Percentiles rank a stretch among this genome's conserved stretches.
These are phyloP conservation scores for Kondoa subrosea DNA, from an alignment of 768 basidiomycete species.

Conservation along the genomic window DNA sequence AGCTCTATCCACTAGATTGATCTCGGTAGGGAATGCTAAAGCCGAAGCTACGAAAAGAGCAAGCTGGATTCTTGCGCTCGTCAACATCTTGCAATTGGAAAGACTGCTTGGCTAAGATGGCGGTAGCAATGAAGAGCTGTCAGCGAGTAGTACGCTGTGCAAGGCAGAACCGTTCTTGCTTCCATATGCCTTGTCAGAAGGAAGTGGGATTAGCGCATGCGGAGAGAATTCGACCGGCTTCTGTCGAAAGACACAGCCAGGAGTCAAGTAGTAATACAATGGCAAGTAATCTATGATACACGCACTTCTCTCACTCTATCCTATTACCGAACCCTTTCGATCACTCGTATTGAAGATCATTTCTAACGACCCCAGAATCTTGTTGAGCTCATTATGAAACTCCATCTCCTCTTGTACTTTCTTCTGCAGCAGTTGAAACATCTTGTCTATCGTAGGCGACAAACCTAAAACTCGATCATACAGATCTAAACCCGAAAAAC, in stretches of 20 bases:
- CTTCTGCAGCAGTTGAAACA: conserved; percentile 62
- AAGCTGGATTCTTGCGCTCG: not conserved
- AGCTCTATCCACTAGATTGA: not conserved
- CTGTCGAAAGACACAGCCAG: too few relatives aligned
- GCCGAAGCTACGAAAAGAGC: not conserved
- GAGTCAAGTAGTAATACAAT: not conserved
- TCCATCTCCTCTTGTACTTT: conserved; percentile 71
- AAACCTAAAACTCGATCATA: conserved; percentile 83
- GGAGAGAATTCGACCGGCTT: too few relatives aligned
- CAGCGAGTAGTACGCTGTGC: too few relatives aligned
- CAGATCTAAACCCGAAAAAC: conserved; percentile 46
- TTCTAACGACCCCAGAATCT: conserved; percentile 68
- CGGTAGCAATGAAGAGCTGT: too few relatives aligned
- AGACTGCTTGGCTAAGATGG: not conserved
- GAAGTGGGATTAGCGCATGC: too few relatives aligned
- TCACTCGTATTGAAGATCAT: conserved; percentile 46
- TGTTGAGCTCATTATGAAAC: conserved; percentile 71
- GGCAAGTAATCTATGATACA: not conserved
- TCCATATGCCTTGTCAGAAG: too few relatives aligned
- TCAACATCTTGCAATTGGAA: not conserved
- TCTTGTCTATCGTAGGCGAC: conserved; percentile 73
- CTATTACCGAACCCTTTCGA: not conserved
- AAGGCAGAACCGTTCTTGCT: too few relatives aligned
- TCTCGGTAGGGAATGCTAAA: not conserved
- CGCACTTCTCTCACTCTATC: not conserved